Conservation (phyloP, 1,284 basidiomycete genomes). For the Sporisorium scitamineum region DNA sequence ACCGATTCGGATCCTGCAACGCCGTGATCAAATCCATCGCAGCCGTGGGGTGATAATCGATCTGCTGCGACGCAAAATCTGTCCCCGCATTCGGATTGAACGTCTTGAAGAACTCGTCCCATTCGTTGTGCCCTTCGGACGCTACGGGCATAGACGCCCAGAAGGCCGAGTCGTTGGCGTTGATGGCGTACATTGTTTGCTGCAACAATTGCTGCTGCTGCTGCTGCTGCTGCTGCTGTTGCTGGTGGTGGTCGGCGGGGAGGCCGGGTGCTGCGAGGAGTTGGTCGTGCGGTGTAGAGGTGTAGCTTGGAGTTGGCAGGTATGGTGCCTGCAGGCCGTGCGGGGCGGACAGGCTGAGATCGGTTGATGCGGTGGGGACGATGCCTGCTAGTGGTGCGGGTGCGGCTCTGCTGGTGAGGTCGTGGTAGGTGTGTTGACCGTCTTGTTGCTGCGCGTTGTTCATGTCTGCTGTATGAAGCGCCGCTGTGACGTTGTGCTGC, state of each 20-base stretch:
- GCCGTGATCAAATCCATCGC: slow-evolving; percentile 43
- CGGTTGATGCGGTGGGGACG: background rate
- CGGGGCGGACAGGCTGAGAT: background rate
- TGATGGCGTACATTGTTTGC: slow-evolving; percentile 23
- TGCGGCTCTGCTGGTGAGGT: background rate
- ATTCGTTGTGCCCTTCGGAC: slow-evolving; percentile 35
- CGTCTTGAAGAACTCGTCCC: slow-evolving; percentile 42
- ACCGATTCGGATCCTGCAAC: slow-evolving; percentile 42
- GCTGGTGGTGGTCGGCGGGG: background rate
- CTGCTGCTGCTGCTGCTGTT: slow-evolving; percentile 4
- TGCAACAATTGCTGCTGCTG: slow-evolving; percentile 18
- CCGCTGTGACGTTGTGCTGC: background rate
- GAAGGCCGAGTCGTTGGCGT: slow-evolving; percentile 37
- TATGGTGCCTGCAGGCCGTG: slow-evolving; percentile 8
- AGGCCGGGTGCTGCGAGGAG: slow-evolving; percentile 5
- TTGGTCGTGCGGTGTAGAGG: background rate
- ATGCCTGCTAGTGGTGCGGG: background rate
- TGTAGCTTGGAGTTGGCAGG: background rate
- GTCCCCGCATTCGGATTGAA: slow-evolving; percentile 21
- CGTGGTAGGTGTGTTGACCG: background rate
- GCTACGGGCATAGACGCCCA: slow-evolving; percentile 49
- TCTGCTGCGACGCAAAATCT: slow-evolving; percentile 5
- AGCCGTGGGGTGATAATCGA: slow-evolving; percentile 34
- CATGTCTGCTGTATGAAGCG: background rate
- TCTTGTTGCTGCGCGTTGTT: background rate